phyloP scores from a whole-genome alignment of 2,329 filamentous ascomycete species.

The Xylogone sp. region DNA sequence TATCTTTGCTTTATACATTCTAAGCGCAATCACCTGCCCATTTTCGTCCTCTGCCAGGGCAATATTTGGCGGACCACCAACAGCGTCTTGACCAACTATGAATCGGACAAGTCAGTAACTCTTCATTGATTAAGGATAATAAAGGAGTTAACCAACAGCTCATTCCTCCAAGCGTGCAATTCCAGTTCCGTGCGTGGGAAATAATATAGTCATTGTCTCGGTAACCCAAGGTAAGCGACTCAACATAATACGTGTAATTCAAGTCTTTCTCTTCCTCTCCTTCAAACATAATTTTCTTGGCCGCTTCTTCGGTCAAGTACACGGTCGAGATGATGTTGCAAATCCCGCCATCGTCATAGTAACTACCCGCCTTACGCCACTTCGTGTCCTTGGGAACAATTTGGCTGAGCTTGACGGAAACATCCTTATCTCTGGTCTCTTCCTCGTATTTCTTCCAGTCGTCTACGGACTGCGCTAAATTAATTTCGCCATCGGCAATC shows the following conservation, averaged over 20 bases:
- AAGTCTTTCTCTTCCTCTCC: not conserved
- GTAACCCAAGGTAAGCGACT: not conserved
- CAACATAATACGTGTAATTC: not conserved
- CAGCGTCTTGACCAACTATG: slow-evolving; percentile 1
- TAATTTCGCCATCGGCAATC: not conserved
- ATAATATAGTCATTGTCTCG: not conserved
- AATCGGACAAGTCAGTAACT: not conserved
- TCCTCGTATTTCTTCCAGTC: slow-evolving; percentile 1
- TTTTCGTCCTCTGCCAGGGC: slow-evolving; percentile 1
- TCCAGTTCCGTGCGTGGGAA: not conserved
- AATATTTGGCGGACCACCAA: slow-evolving; percentile 1
- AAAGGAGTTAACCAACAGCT: not conserved
- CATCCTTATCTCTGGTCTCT: not conserved
- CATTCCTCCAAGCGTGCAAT: slow-evolving; percentile 1
- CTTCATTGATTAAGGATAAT: too few species aligned
- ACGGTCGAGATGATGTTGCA: slow-evolving; percentile 2
- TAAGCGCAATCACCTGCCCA: slow-evolving; percentile 1
- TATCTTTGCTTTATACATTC: slow-evolving; percentile 11
- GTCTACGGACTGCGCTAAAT: not conserved
- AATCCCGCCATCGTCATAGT: slow-evolving; percentile 2
- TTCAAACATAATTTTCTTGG: not conserved
- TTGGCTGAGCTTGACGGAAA: not conserved
- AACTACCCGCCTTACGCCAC: not conserved
- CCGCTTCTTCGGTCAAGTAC: not conserved
- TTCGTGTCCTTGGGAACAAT: not conserved